These are phyloP conservation scores for Oidiodendron maius DNA, from an alignment of 495 filamentous ascomycete species.

Conservation along the genomic window DNA sequence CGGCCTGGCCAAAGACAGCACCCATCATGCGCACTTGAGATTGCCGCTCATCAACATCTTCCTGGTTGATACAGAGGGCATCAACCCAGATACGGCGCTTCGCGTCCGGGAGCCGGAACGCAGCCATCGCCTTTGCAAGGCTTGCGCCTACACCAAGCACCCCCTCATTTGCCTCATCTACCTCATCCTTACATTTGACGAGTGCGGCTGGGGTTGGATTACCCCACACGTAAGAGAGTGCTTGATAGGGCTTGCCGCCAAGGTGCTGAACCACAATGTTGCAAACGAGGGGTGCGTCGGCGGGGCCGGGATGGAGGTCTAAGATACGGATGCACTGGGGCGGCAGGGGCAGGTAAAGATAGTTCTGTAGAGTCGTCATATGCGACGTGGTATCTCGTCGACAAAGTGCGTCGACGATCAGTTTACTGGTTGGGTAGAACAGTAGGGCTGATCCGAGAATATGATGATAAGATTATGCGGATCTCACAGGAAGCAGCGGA, in stretches of 20 bases:
- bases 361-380: neutral
- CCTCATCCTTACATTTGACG: constrained; percentile 1
- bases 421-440: too few species aligned
- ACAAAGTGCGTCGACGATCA: too few species aligned
- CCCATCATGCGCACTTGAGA: constrained; percentile 15
- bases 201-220: neutral
- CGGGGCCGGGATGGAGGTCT: neutral
- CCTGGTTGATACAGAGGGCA: constrained; percentile 18
- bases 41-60: constrained; percentile 15
- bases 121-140: constrained; percentile 2
- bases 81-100: constrained; percentile 13
- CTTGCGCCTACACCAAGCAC: constrained; percentile 1
- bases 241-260: constrained; percentile 1
- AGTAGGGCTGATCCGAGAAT: too few species aligned
- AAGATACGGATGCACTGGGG: neutral
- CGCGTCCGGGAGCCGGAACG: constrained; percentile 1
- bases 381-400: too few species aligned
- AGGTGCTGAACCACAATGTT: neutral
- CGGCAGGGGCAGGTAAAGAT: neutral
- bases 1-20: constrained; percentile 7
- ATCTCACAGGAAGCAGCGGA: too few species aligned
- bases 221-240: constrained; percentile 14
- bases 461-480: too few species aligned
- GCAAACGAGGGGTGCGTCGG: neutral
- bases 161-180: constrained; percentile 1